These are phyloP conservation scores for Hippophae gyantsensis DNA, from an alignment of 306 rosid genomes.

Conservation along the genomic window DNA sequence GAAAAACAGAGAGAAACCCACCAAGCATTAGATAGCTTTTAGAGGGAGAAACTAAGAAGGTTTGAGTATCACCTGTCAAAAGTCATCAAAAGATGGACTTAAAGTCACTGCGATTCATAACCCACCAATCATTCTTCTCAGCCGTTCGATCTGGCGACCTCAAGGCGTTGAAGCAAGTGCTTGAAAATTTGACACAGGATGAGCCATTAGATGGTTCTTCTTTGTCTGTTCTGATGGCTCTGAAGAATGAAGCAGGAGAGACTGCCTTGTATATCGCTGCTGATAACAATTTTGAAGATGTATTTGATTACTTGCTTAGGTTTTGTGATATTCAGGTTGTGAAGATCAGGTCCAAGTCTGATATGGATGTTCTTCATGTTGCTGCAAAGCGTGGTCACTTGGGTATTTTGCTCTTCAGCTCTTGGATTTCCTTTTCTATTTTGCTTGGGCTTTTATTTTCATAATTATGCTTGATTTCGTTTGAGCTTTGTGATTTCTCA, in stretches of 20 bases:
- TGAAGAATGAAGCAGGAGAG: constrained; percentile 79
- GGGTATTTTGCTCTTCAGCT: constrained; percentile 34
- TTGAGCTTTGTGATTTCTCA: background rate
- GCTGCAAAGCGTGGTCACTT: constrained; percentile 84
- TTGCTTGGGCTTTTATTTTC: background rate
- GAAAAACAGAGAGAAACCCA: background rate
- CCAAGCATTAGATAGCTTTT: background rate
- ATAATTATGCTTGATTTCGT: background rate
- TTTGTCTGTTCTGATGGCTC: constrained; percentile 53
- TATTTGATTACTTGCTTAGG: constrained; percentile 50
- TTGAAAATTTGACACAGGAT: constrained; percentile 44
- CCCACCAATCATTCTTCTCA: constrained; percentile 63
- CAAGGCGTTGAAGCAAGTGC: constrained; percentile 29
- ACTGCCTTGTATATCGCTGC: constrained; percentile 72
- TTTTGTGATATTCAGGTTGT: constrained; percentile 39
- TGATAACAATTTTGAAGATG: constrained; percentile 39
- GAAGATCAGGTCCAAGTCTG: constrained; percentile 78
- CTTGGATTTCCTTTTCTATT: background rate
- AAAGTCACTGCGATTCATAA: constrained; percentile 51
- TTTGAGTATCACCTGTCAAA: background rate
- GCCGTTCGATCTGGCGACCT: constrained; percentile 80
- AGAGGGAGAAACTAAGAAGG: background rate
- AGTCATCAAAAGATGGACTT: constrained; percentile 47
- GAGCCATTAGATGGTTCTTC: constrained; percentile 35
- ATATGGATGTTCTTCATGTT: constrained; percentile 72